Conservation (phyloP, 2,329 filamentous ascomycete species). For the Penicillium sp. region DNA sequence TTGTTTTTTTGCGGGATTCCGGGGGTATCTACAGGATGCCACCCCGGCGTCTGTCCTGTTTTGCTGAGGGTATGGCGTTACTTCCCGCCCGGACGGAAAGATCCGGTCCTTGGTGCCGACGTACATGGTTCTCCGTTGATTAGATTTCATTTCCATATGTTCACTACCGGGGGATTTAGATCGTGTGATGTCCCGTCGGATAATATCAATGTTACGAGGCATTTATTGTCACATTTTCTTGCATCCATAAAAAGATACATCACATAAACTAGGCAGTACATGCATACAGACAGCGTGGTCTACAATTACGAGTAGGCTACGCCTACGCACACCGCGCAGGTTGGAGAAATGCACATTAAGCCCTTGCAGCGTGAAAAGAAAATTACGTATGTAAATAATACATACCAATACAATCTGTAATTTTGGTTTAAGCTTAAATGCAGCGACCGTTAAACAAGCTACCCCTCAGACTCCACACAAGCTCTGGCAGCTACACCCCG, state of each 20-base stretch:
- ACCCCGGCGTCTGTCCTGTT: slow-evolving; percentile 24
- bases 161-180: slow-evolving; percentile 25
- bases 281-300: not conserved
- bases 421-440: slow-evolving; percentile 11
- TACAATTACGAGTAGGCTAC: no score
- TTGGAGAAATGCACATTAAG: not conserved
- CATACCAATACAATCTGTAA: not conserved
- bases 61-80: slow-evolving; percentile 33
- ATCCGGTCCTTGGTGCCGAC: slow-evolving; percentile 27
- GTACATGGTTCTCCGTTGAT: slow-evolving; percentile 24
- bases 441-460: slow-evolving; percentile 6
- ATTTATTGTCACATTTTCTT: slow-evolving; percentile 10
- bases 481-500: slow-evolving; percentile 23
- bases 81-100: slow-evolving; percentile 26
- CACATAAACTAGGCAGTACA: not conserved
- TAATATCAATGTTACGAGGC: slow-evolving; percentile 28
- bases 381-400: slow-evolving; percentile 14
- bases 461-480: slow-evolving; percentile 20
- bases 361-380: slow-evolving; percentile 15
- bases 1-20: slow-evolving; percentile 23
- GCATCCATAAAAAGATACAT: not conserved
- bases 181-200: slow-evolving; percentile 27
- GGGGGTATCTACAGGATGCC: slow-evolving; percentile 11
- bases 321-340: no score
- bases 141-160: slow-evolving; percentile 29